Conservation (phyloP, 2,329 filamentous ascomycete genomes). For the Coleophoma crateriformis region DNA sequence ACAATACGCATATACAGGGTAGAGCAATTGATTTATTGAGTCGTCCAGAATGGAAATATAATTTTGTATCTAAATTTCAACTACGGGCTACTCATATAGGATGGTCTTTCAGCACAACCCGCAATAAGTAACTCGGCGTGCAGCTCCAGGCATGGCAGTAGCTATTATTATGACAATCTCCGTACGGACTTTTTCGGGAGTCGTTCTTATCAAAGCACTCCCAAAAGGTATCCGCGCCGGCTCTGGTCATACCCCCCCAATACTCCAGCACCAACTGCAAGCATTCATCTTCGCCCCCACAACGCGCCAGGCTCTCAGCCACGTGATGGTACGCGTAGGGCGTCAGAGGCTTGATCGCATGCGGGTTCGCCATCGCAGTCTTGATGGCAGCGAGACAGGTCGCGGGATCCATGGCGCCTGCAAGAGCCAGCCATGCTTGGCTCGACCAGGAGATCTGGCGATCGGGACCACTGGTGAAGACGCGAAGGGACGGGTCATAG, state of each 20-base stretch:
- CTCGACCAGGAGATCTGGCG: constrained; percentile 24
- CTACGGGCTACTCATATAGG: not conserved
- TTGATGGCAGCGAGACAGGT: constrained; percentile 16
- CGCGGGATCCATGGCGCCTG: constrained; percentile 15
- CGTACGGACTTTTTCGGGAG: constrained; percentile 24
- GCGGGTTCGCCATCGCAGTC: constrained; percentile 17
- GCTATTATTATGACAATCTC: constrained; percentile 26
- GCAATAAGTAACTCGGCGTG: constrained; percentile 24
- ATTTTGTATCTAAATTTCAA: too few species aligned
- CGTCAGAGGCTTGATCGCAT: constrained; percentile 23
- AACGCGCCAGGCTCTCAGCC: constrained; percentile 21
- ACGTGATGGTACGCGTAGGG: constrained; percentile 27
- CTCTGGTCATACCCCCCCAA: constrained; percentile 28
- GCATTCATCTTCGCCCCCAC: constrained; percentile 20
- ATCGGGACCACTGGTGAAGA: constrained; percentile 23
- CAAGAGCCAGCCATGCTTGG: constrained; percentile 27
- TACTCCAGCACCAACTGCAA: constrained; percentile 25
- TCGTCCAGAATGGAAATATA: too few species aligned
- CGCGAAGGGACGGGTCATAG: constrained; percentile 9
- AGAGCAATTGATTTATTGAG: too few species aligned
- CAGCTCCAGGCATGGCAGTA: constrained; percentile 30
- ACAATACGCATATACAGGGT: too few species aligned
- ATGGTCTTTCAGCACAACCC: constrained; percentile 14
- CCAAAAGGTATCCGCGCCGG: constrained; percentile 29
- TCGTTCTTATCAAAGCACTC: constrained; percentile 25